Evolutionary conservation across 1,284 basidiomycete genomes (phyloP).

Genomic region (Heterobasidion parviporum): DNA sequence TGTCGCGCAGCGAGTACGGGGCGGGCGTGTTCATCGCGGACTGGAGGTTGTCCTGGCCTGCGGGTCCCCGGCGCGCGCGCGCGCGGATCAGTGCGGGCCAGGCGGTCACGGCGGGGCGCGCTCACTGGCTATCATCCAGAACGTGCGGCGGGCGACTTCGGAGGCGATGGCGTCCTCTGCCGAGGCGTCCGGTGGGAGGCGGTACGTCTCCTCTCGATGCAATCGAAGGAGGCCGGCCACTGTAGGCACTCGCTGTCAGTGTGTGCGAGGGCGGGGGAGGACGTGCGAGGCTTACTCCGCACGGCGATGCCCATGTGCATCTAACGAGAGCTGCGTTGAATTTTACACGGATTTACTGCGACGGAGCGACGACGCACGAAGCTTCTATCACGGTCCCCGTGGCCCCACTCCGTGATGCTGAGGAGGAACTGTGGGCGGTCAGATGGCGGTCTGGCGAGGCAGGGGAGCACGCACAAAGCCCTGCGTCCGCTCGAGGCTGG

Average conservation of each 20-base stretch:
- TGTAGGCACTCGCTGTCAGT: background rate
- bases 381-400: background rate
- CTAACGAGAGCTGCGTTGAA: too few relatives aligned
- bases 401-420: background rate
- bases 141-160: background rate
- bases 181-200: background rate
- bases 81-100: background rate
- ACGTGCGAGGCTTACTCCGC: background rate
- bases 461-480: background rate
- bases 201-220: background rate
- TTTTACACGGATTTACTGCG: too few relatives aligned
- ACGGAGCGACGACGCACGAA: background rate
- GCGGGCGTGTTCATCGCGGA: background rate
- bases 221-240: background rate
- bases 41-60: background rate
- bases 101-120: too few relatives aligned
- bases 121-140: background rate
- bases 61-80: too few relatives aligned
- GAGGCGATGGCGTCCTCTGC: background rate
- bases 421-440: background rate
- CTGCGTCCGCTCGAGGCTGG: background rate
- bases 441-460: too few relatives aligned
- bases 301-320: background rate
- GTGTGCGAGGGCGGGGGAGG: too few relatives aligned
- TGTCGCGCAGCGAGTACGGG: background rate